Conservation (phyloP, 768 basidiomycete genomes). For the Saitozyma podzolica region DNA sequence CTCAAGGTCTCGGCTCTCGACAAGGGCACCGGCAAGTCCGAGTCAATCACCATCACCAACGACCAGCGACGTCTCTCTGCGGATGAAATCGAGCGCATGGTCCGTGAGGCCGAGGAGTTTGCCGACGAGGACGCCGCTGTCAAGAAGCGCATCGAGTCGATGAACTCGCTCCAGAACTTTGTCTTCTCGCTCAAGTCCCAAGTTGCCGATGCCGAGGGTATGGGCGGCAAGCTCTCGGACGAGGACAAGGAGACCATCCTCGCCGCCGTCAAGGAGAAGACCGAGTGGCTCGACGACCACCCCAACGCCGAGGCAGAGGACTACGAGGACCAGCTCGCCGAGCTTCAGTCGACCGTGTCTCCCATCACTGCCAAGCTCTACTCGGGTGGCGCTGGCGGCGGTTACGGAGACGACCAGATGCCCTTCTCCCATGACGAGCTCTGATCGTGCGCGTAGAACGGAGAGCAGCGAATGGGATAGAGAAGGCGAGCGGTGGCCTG, state of each 20-base stretch:
- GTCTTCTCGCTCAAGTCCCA: constrained; percentile 85
- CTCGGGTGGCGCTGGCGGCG: constrained; percentile 46
- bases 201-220: constrained; percentile 79
- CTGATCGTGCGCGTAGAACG: constrained; percentile 39
- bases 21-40: constrained; percentile 94
- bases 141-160: constrained; percentile 56
- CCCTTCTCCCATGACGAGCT: constrained; percentile 62
- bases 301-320: constrained; percentile 76
- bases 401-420: constrained; percentile 57
- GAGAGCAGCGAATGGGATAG: too few species aligned
- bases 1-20: constrained; percentile 92
- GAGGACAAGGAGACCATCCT: constrained; percentile 62
- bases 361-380: constrained; percentile 81
- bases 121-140: constrained; percentile 53
- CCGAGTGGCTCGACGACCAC: constrained; percentile 88
- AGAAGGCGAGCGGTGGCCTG: too few species aligned
- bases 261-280: constrained; percentile 77
- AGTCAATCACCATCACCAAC: constrained; percentile 54
- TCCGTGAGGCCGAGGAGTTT: constrained; percentile 84
- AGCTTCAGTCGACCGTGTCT: constrained; percentile 45
- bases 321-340: constrained; percentile 82
- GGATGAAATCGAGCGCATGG: constrained; percentile 99
- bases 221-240: constrained; percentile 71
- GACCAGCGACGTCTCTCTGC: constrained; percentile 96
- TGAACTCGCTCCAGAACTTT: constrained; percentile 52